A percentile compares a stretch with the other conserved stretches of the same genome.
These are phyloP conservation scores for Pyrenula aspistea DNA, from an alignment of 495 filamentous ascomycete species.

Conservation along the genomic window DNA sequence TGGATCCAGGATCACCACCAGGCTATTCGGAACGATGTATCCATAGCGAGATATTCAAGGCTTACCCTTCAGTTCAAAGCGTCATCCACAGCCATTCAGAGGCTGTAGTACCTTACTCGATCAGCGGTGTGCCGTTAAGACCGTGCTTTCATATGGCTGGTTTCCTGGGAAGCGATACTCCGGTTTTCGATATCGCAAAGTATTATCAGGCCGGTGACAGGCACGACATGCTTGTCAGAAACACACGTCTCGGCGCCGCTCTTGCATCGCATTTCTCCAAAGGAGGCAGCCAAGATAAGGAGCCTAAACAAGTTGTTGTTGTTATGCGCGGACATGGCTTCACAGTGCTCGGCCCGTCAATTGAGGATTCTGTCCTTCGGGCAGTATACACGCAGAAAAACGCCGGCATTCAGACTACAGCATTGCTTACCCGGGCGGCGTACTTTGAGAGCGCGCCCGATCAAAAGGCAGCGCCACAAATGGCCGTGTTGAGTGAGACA, in stretches of 20 bases:
- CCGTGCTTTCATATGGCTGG: conserved; percentile 35
- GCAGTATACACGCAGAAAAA: conserved; percentile 35
- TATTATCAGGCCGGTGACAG: conserved; percentile 11
- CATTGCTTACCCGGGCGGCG: too few relatives aligned
- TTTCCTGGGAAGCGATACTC: conserved; percentile 27
- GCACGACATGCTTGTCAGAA: conserved; percentile 29
- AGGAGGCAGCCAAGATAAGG: conserved; percentile 4
- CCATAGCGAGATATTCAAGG: conserved; percentile 36
- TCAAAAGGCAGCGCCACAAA: too few relatives aligned
- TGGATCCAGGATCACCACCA: conserved; percentile 15
- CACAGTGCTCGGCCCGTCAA: conserved; percentile 19
- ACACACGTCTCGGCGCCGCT: conserved; percentile 16
- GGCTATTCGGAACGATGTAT: conserved; percentile 36
- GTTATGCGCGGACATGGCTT: conserved; percentile 39
- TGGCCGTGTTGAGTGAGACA: too few relatives aligned
- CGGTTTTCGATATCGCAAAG: conserved; percentile 22
- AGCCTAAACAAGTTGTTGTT: conserved; percentile 19
- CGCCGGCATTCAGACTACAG: conserved; percentile 24
- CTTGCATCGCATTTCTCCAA: conserved; percentile 13
- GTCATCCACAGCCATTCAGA: conserved; percentile 36
- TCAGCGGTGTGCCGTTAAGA: conserved; percentile 24
- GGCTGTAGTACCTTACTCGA: conserved; percentile 29
- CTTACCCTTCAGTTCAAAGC: conserved; percentile 24
- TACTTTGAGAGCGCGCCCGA: too few relatives aligned
- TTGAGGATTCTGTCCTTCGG: conserved; percentile 26